These are phyloP conservation scores for Sordariomycetes sp. DNA, from an alignment of 2,329 filamentous ascomycete species.

Conservation along the genomic window DNA sequence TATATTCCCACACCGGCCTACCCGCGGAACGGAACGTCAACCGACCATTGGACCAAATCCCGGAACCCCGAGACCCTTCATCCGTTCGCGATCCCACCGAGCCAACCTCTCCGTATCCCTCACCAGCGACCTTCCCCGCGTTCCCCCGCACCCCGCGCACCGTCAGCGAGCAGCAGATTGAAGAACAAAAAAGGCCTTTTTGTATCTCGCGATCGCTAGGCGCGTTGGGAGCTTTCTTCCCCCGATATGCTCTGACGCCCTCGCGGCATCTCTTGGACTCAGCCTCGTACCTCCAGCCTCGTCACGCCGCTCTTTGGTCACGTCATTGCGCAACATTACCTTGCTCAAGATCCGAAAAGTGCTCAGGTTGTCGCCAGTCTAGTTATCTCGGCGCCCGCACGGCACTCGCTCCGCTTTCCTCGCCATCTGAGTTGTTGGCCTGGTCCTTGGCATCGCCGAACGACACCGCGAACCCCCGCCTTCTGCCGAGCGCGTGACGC, in stretches of 20 bases:
- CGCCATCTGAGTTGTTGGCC: not conserved
- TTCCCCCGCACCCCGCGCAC: not conserved
- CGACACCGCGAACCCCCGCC: not conserved
- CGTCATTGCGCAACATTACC: not conserved
- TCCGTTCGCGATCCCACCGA: not conserved
- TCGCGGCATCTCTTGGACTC: not conserved
- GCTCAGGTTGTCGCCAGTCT: too few relatives aligned
- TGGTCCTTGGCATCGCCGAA: not conserved
- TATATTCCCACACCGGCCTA: not conserved
- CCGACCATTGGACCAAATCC: not conserved
- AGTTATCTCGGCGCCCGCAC: not conserved
- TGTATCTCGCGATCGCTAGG: not conserved
- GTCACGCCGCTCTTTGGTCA: not conserved
- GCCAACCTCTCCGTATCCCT: not conserved
- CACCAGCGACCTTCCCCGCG: not conserved
- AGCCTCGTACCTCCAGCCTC: not conserved
- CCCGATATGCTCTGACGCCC: not conserved
- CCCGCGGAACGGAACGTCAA: conserved; percentile 5
- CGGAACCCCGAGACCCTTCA: not conserved
- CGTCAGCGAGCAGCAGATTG: too few relatives aligned
- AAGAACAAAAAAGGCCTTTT: too few relatives aligned
- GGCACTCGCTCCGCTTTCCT: not conserved
- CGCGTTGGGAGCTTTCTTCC: not conserved
- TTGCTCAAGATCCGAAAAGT: not conserved
- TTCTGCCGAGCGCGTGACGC: not conserved